A percentile compares a stretch with the other conserved stretches of the same genome.
Evolutionary conservation across 371 early-diverging fungal genomes (phyloP).

Genomic region (Apophysomyces ossiformis): DNA sequence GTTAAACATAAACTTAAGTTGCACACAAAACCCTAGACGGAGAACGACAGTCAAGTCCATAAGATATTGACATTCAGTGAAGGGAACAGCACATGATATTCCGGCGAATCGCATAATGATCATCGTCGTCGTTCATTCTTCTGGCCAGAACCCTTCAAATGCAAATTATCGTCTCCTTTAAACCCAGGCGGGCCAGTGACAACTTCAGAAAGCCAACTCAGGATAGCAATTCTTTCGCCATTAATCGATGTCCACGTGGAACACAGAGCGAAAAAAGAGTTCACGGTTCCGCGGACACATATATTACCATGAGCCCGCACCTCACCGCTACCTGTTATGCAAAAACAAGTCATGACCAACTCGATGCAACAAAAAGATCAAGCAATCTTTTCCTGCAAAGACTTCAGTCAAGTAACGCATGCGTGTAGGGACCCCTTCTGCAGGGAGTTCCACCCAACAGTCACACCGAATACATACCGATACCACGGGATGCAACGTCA

Average conservation of each 20-base stretch:
- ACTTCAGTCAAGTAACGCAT: conserved; percentile 5
- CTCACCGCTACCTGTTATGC: conserved; percentile 8
- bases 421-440: conserved; percentile 18
- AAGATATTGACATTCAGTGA: conserved; percentile 7
- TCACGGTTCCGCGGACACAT: conserved; percentile 14
- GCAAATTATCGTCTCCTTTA: conserved; percentile 1
- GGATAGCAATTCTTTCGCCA: conserved; percentile 11
- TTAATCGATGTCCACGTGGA: conserved; percentile 11
- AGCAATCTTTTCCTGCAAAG: conserved; percentile 17
- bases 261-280: conserved; percentile 10
- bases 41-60: conserved; percentile 10
- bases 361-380: conserved; percentile 18
- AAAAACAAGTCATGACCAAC: conserved; percentile 10
- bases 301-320: conserved; percentile 4
- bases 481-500: conserved; percentile 99
- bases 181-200: conserved; percentile 18
- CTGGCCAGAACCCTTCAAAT: conserved; percentile 10
- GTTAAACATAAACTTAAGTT: conserved; percentile 16
- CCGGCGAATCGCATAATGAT: conserved; percentile 14
- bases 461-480: conserved; percentile 75
- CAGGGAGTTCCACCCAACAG: conserved; percentile 15
- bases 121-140: conserved; percentile 11
- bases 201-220: conserved; percentile 15
- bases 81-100: conserved; percentile 9
- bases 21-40: conserved; percentile 20